Percentiles rank a stretch among this genome's conserved stretches.
Evolutionary conservation across 2,329 filamentous ascomycete species (phyloP).

Genomic region (Phialophora expanda): DNA sequence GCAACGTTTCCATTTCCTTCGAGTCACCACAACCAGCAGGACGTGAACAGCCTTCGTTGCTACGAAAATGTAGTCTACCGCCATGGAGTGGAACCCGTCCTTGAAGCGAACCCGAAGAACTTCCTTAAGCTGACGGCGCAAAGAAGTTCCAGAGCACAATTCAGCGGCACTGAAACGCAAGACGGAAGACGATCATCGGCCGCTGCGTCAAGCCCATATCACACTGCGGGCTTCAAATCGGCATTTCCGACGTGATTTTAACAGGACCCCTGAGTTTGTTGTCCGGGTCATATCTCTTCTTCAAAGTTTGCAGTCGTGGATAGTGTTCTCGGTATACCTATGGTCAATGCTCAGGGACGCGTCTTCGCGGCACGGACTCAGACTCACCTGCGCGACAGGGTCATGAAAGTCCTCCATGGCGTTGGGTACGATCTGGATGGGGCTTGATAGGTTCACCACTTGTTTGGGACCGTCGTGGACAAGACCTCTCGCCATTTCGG

Average conservation of each 20-base stretch:
- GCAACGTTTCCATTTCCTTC: not conserved
- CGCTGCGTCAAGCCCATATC: not conserved
- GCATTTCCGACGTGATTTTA: not conserved
- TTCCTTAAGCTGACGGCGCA: conserved; percentile 3
- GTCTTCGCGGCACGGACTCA: not conserved
- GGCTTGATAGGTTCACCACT: not conserved
- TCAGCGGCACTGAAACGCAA: not conserved
- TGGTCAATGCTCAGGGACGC: not conserved
- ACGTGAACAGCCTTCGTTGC: not conserved
- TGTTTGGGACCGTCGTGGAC: conserved; percentile 8
- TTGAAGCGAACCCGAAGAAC: conserved; percentile 22
- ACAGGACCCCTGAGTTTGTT: conserved; percentile 10
- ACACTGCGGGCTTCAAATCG: not conserved
- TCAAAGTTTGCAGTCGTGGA: conserved; percentile 5
- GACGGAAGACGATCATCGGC: not conserved
- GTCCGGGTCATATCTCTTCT: conserved; percentile 16
- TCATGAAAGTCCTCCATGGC: conserved; percentile 10
- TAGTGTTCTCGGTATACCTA: conserved; percentile 14
- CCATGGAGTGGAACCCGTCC: conserved; percentile 2
- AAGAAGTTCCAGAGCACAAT: not conserved
- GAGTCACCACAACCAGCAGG: not conserved
- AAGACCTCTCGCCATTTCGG: conserved; percentile 6
- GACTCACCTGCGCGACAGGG: conserved; percentile 9
- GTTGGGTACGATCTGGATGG: conserved; percentile 12
- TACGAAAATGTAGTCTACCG: not conserved